Base-by-base conservation (phyloP, 257 asterid genomes). In the Verbena officinalis region DNA sequence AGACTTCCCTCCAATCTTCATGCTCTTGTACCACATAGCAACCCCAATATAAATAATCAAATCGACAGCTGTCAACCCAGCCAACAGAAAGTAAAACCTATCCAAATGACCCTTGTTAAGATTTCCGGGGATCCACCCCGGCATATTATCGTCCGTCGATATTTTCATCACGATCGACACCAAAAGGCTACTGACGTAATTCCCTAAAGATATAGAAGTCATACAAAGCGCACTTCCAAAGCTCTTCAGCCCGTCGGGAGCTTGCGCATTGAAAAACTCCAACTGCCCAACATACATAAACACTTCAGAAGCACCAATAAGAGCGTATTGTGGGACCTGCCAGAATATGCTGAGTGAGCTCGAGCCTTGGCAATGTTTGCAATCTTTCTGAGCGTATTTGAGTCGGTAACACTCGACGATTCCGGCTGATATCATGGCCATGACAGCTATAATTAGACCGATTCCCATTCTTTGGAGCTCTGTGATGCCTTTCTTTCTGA, bases 391-490 rank as follows among this genome's bases (percentile, higher is more conserved):
- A 0, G 87, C 95, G 19, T 85, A 84, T 61, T 90, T 84, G 8
- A 91, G 87, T 71, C 97, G 73, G 44, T 87, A 86, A 49, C 71
- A 62, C 74, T 93, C 98, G 31, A 93, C 98, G 0, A 87, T 39
- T 15, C 96, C 98, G 0, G 97, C 91, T 0, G 94, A 70, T 44
- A 90, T 27, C 98, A 93, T 93, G 10, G 98, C 97, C 59, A 74
- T 30, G 4, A 86, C 60, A 6, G 97, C 97, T 52, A 93, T 81
- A 2, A 86, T 77, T 0, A 93, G 90, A 21, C 98, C 98, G 12
- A 86, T 71, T 1, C 99, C 96, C 99, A 94, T 94, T n/a, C 99
- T 70, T 17, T 94, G 97, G 15, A 90, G 95, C 81, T 84, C 95
- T 0, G 94, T 81, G 4, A 90, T 90, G 48, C 62, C 75, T 13